Percentiles rank a stretch among this genome's conserved stretches.
These are phyloP conservation scores for Xylaria longipes DNA, from an alignment of 495 filamentous ascomycete genomes.

Conservation along the genomic window DNA sequence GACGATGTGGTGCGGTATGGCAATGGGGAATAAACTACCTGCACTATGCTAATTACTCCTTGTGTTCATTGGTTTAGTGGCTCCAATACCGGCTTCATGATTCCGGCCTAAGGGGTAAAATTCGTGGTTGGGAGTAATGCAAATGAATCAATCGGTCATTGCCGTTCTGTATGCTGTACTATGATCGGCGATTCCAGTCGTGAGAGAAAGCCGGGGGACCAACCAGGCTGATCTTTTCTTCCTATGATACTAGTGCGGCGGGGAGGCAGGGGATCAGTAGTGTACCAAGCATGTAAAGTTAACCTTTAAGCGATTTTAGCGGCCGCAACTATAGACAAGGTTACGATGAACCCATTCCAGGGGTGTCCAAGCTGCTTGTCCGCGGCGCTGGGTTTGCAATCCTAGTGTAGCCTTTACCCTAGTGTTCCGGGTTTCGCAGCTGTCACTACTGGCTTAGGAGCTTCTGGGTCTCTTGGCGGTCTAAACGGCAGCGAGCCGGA, in stretches of 20 bases:
- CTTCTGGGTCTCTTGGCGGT: slow-evolving; percentile 10
- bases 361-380: background rate
- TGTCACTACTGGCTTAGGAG: background rate
- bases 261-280: background rate
- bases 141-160: background rate
- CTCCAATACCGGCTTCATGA: background rate
- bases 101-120: background rate
- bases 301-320: slow-evolving; percentile 2
- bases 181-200: background rate
- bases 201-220: background rate
- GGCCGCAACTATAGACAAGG: slow-evolving; percentile 13
- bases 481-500: background rate
- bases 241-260: background rate
- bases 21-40: background rate
- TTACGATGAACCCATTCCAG: background rate
- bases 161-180: background rate
- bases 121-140: background rate
- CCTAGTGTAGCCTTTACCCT: background rate
- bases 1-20: background rate
- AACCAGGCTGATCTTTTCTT: slow-evolving; percentile 3
- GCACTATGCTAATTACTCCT: background rate
- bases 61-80: background rate
- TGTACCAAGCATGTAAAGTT: background rate
- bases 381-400: slow-evolving; percentile 10
- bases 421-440: background rate